Conservation (phyloP, 352 stramenopile genomes). For the Phytophthora litchii region DNA sequence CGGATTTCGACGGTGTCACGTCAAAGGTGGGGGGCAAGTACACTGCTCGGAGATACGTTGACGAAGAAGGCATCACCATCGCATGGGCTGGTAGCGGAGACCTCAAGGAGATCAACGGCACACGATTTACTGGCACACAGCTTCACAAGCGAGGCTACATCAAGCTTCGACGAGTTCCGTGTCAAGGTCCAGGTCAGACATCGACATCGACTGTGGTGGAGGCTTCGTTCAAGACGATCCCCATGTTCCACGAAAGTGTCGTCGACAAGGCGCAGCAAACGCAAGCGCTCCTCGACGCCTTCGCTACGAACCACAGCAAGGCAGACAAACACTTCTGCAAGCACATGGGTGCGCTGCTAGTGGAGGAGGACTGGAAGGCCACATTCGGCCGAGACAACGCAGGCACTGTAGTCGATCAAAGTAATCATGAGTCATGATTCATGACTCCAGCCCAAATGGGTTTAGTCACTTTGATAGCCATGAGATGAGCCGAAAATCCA, state of each 20-base stretch:
- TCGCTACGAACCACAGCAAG: conserved; percentile 23
- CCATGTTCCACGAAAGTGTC: conserved; percentile 53
- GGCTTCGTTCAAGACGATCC: conserved; percentile 43
- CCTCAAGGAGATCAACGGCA: conserved; percentile 9
- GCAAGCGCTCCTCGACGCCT: conserved; percentile 17
- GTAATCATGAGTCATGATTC: conserved; percentile 7
- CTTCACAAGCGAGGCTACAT: conserved; percentile 30
- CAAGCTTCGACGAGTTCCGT: conserved; percentile 14
- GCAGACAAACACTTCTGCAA: conserved; percentile 33
- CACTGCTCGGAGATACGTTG: conserved; percentile 11
- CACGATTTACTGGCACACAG: conserved; percentile 9
- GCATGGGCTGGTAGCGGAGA: conserved; percentile 8
- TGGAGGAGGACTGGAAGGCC: conserved; percentile 42
- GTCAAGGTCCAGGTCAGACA: conserved; percentile 5
- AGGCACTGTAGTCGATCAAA: background rate
- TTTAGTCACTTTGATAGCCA: conserved; percentile 14
- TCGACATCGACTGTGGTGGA: conserved; percentile 45
- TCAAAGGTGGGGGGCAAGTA: conserved; percentile 12
- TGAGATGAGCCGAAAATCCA: conserved; percentile 11
- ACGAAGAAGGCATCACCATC: conserved; percentile 6
- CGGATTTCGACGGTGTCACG: conserved; percentile 16
- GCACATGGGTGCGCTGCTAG: conserved; percentile 15
- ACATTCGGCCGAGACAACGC: conserved; percentile 7
- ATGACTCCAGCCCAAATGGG: conserved; percentile 4
- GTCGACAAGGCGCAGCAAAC: conserved; percentile 34